Evolutionary conservation across 2,329 filamentous ascomycete species (phyloP).

Genomic region (Nakataea oryzae): DNA sequence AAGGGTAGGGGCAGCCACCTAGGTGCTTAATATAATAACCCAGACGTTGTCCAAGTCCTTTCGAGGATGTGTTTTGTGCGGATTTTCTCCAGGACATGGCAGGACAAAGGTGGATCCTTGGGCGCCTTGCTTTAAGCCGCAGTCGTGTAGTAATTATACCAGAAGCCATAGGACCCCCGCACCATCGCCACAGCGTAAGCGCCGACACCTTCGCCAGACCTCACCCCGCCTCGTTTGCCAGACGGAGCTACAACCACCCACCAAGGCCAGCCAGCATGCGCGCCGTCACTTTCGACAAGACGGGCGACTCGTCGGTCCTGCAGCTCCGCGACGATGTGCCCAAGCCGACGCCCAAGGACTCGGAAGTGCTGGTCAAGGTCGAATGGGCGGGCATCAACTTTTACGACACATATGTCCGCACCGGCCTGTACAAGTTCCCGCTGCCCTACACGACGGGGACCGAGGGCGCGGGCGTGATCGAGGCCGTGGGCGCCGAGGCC

Average conservation of each 20-base stretch:
- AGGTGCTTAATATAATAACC: no score
- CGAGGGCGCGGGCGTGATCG: slow-evolving; percentile 11
- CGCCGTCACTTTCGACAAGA: slow-evolving; percentile 60
- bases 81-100: no score
- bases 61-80: no score
- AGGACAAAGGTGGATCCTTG: neutral
- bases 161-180: no score
- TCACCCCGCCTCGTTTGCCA: neutral
- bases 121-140: no score
- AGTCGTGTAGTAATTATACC: neutral
- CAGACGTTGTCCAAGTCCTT: no score
- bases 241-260: neutral
- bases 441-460: slow-evolving; percentile 9
- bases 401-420: slow-evolving; percentile 57
- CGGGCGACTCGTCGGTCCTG: slow-evolving; percentile 59
- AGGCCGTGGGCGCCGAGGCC: slow-evolving; percentile 8
- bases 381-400: slow-evolving; percentile 72
- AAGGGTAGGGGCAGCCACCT: no score
- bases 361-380: slow-evolving; percentile 70
- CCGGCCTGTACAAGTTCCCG: slow-evolving; percentile 6
- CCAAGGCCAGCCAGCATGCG: slow-evolving; percentile 47
- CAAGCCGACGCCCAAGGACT: slow-evolving; percentile 53
- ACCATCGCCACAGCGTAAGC: no score
- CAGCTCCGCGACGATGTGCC: slow-evolving; percentile 59
- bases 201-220: no score